These are phyloP conservation scores for Suillus brevipes DNA, from an alignment of 768 basidiomycete genomes.

Conservation along the genomic window DNA sequence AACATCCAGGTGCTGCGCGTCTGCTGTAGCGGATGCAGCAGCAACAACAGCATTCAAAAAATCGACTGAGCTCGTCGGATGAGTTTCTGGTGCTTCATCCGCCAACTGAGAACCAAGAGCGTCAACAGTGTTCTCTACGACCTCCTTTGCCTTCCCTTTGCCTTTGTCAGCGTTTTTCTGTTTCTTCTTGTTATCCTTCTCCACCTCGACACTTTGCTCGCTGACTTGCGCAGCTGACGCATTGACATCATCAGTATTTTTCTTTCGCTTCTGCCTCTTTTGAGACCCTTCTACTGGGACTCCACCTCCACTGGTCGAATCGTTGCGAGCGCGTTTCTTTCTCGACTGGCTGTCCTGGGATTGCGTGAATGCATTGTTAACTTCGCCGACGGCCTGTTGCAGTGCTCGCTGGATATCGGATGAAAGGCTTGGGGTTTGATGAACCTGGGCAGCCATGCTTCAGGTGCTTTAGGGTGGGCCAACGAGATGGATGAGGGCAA, in stretches of 20 bases:
- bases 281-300: slow-evolving; percentile 17
- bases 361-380: slow-evolving; percentile 39
- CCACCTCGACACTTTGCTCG: background rate
- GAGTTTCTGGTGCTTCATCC: slow-evolving; percentile 32
- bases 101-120: slow-evolving; percentile 38
- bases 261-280: slow-evolving; percentile 37
- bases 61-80: slow-evolving; percentile 53
- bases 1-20: slow-evolving; percentile 29
- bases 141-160: slow-evolving; percentile 33
- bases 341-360: slow-evolving; percentile 27
- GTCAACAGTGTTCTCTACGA: slow-evolving; percentile 24
- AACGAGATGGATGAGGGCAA: slow-evolving; percentile 42
- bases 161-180: slow-evolving; percentile 33
- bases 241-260: slow-evolving; percentile 22
- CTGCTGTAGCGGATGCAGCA: slow-evolving; percentile 55
- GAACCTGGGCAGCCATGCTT: slow-evolving; percentile 22
- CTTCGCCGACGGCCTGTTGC: slow-evolving; percentile 49
- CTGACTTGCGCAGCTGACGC: background rate
- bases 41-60: slow-evolving; percentile 67
- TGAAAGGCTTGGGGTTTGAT: slow-evolving; percentile 28
- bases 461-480: slow-evolving; percentile 42
- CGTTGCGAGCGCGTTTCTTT: slow-evolving; percentile 36
- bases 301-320: slow-evolving; percentile 3
- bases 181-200: slow-evolving; percentile 27
- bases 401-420: slow-evolving; percentile 51